Base-by-base conservation (phyloP, 495 filamentous ascomycete species). In the Neurospora africana region DNA sequence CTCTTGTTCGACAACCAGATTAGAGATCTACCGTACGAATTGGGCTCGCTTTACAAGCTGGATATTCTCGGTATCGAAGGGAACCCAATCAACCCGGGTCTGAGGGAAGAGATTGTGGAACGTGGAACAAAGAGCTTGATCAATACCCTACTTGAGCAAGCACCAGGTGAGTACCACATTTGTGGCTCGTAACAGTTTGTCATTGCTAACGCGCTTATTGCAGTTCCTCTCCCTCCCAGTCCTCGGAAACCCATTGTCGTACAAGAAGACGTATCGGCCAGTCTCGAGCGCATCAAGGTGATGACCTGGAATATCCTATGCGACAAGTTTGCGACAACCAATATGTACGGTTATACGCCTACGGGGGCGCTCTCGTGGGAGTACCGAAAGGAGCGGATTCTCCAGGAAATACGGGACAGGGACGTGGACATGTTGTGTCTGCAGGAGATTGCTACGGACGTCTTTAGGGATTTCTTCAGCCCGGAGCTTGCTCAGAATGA, bases 281-380 rank as follows among this genome's bases (percentile, higher is more conserved):
- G 78, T 37, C 82, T 84, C 58, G 86, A 88, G 68, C 81, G 81
- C 58, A 87, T 98, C 75, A 91, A 91, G 61, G 89, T 95, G 15
- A 81, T 97, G 68, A 95, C 93, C 36, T 98, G 93, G 88, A 99
- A 99, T 80, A 97, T 91, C 37, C 87, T 99, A 5, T 98, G 94
- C 81, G 94, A 98, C 79, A 91, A 92, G 78, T 94, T 92, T 73
- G 93, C 94, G 15, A 98, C 95, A 0, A 85, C 85, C 69, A 84
- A 85, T 7, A 87, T 92, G 75, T 98, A 97, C 76, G 96, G 95
- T 33, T 98, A 98, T 77, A 92, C 92, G 1, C 91, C 95, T 8
- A 87, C 89, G 17, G 87, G 85, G 30, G 91, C 91, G 23, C 84
- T 98, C 8, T 85, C 87, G 5, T 99, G 95, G 95, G 90, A 94